A percentile compares a stretch with the other conserved stretches of the same genome.
Evolutionary conservation across 306 rosid species (phyloP).

Genomic region (Trifolium dubium): DNA sequence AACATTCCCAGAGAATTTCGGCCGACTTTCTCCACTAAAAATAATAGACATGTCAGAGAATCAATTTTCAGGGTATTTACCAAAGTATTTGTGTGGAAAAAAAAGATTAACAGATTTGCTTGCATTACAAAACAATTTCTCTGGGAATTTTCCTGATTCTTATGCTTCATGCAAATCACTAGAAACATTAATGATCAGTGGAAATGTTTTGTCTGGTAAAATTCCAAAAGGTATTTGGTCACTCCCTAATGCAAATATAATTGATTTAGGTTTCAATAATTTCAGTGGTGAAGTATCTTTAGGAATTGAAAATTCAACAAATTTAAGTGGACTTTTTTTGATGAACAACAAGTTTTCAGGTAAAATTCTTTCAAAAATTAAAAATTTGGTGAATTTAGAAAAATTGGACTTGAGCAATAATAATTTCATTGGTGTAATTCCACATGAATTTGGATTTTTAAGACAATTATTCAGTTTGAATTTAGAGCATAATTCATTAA

Average conservation of each 20-base stretch:
- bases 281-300: constrained; percentile 68
- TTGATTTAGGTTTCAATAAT: constrained; percentile 76
- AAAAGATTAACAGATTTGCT: constrained; percentile 67
- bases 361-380: constrained; percentile 71
- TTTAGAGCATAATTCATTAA: constrained; percentile 66
- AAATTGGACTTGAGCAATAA: constrained; percentile 72
- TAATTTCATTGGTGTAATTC: constrained; percentile 71
- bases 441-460: constrained; percentile 68
- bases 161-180: constrained; percentile 74
- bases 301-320: constrained; percentile 62
- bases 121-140: constrained; percentile 78
- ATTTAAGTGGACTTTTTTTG: constrained; percentile 68
- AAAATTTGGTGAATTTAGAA: constrained; percentile 71
- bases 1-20: constrained; percentile 72
- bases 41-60: constrained; percentile 95
- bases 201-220: constrained; percentile 68
- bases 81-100: constrained; percentile 77
- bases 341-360: constrained; percentile 75
- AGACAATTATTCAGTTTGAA: constrained; percentile 78
- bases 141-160: constrained; percentile 74
- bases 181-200: constrained; percentile 69
- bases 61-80: constrained; percentile 83
- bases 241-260: constrained; percentile 68
- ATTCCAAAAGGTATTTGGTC: constrained; percentile 78
- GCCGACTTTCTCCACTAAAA: constrained; percentile 65